phyloP scores from a whole-genome alignment of 78 protist species.

The Cavenderia fasciculata region DNA sequence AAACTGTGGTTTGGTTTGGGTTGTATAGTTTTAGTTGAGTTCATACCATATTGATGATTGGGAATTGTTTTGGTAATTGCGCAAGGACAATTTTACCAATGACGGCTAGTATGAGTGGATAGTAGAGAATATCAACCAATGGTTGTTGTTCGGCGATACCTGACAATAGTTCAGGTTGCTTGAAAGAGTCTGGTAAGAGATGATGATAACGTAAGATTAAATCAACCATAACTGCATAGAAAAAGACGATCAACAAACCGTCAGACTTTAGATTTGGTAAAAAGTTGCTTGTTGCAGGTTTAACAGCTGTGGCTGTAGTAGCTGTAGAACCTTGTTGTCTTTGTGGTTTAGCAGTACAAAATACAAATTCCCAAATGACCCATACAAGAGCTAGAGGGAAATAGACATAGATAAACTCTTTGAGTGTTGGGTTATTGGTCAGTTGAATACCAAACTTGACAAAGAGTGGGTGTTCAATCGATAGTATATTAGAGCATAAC shows the following conservation, averaged over 20 bases:
- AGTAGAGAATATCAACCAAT: not conserved
- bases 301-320: too few species aligned
- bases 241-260: slow-evolving; percentile 8
- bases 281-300: too few species aligned
- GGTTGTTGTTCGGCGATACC: not conserved
- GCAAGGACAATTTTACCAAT: slow-evolving; percentile 14
- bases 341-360: too few species aligned
- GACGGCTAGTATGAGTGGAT: slow-evolving; percentile 14
- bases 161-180: not conserved
- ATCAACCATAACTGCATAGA: slow-evolving; percentile 23
- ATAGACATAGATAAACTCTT: not conserved
- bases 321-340: too few species aligned
- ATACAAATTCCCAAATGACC: slow-evolving; percentile 23
- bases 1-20: not conserved
- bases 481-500: not conserved
- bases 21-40: not conserved
- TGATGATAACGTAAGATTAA: not conserved
- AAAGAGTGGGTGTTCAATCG: not conserved
- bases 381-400: not conserved
- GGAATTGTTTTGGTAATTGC: slow-evolving; percentile 5
- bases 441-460: not conserved
- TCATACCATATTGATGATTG: slow-evolving; percentile 30
- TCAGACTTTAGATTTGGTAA: slow-evolving; percentile 5
- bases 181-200: not conserved
- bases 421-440: not conserved